Evolutionary conservation across 2,329 filamentous ascomycete genomes (phyloP).

Genomic region (Cladophialophora chaetospira): DNA sequence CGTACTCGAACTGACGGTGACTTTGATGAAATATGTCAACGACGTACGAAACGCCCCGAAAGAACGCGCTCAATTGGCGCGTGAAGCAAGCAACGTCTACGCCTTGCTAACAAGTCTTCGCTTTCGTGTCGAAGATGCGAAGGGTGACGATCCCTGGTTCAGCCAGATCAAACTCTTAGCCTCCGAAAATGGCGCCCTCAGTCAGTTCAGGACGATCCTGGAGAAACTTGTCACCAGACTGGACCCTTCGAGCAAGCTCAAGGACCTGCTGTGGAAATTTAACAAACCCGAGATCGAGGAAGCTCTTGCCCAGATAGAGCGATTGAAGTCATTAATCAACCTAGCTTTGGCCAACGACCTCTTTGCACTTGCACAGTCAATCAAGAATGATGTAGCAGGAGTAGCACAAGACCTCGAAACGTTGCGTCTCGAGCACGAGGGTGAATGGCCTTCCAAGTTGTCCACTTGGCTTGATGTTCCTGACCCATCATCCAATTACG

Average conservation of each 20-base stretch:
- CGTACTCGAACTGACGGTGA: slow-evolving; percentile 32
- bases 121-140: slow-evolving; percentile 30
- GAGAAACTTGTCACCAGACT: slow-evolving; percentile 15
- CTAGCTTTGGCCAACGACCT: slow-evolving; percentile 19
- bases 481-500: slow-evolving; percentile 21
- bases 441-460: not conserved
- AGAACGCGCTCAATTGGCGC: slow-evolving; percentile 30
- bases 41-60: slow-evolving; percentile 31
- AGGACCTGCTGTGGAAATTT: slow-evolving; percentile 19
- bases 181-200: slow-evolving; percentile 32
- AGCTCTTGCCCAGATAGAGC: slow-evolving; percentile 15
- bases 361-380: not conserved
- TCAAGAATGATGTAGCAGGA: slow-evolving; percentile 3
- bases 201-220: slow-evolving; percentile 35
- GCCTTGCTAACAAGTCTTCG: slow-evolving; percentile 32
- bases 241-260: slow-evolving; percentile 1
- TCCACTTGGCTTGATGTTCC: slow-evolving; percentile 7
- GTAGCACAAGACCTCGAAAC: not conserved
- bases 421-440: not conserved
- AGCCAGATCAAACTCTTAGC: slow-evolving; percentile 20
- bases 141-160: slow-evolving; percentile 32
- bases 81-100: slow-evolving; percentile 33
- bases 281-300: slow-evolving; percentile 18
- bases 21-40: slow-evolving; percentile 31
- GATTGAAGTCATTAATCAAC: slow-evolving; percentile 21